Evolutionary conservation across 345 rosid genomes (phyloP), one percentile per base, ranked within the genome.

Genomic region (Eucalyptus sp.): DNA sequence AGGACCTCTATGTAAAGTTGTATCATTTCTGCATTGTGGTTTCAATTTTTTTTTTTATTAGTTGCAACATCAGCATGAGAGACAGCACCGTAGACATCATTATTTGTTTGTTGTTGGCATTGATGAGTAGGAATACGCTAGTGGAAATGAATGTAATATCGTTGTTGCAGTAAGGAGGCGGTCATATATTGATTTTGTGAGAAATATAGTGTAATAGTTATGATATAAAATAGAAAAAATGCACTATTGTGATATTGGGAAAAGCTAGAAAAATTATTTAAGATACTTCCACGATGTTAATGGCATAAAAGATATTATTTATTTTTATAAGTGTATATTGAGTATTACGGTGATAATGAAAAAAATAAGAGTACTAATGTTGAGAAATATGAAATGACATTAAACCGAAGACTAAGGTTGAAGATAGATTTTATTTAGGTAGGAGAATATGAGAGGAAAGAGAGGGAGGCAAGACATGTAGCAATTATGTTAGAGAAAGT

Each of bases 81-180:
- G 10, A 54, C 0, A 51, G 8, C 54, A 51, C 0, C 1, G 1
- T 51, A 51, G 8, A 16, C 54, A 51, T 51, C 8, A 3, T 51
- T 51, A 1, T 16, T 51, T 50, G 8, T 20, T 20, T 54, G 58
- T 0, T 51, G 2, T 54, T 54, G 58, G 58, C 58, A 54, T 1
- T 1, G 9, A 18, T 52, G 24, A 0, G 8, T 0, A 20, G 4
- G 25, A 52, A 52, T 2, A 52, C 0, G 10, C 25, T 54, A 54
- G 0, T 54, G 58, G 2, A 20, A 54, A 54, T 54, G 25, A 54
- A 54, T 54, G 10, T 20, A 20, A 1, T 0, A 54, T 54, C 0
- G 58, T 54, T 54, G 25, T 24, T 0, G 1, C 1, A 0, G 0
- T 0, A 16, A 41, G 3, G 54, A 6, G 3, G 54, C 8, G 0